Percentiles rank a stretch among this genome's conserved stretches.
These are phyloP conservation scores for Verticillium dahliae DNA, from an alignment of 2,329 filamentous ascomycete species.

Conservation along the genomic window DNA sequence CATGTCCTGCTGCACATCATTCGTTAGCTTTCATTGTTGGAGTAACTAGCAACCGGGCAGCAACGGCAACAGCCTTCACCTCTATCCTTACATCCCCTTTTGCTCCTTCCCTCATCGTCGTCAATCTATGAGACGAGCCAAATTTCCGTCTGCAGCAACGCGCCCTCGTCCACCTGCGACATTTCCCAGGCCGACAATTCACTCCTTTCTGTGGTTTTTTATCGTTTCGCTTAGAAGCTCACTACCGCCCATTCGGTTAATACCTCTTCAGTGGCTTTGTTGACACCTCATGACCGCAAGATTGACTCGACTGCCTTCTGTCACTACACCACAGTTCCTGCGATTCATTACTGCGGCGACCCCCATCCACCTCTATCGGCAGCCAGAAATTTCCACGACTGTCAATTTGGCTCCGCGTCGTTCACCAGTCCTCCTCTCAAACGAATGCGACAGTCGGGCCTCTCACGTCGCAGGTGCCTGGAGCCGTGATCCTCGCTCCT, in stretches of 20 bases:
- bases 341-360: not conserved
- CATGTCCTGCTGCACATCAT: not conserved
- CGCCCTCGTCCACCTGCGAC: not conserved
- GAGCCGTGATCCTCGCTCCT: slow-evolving; percentile 6
- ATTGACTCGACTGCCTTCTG: not conserved
- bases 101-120: not conserved
- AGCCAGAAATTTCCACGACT: not conserved
- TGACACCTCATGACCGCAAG: not conserved
- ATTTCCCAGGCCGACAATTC: not conserved
- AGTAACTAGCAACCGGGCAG: not conserved
- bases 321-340: not conserved
- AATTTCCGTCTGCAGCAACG: not conserved
- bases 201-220: not conserved
- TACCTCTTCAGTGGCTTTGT: not conserved
- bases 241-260: not conserved
- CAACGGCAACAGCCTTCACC: not conserved
- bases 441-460: not conserved
- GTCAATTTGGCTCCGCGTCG: not conserved
- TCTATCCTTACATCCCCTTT: not conserved
- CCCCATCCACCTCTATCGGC: not conserved
- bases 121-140: not conserved
- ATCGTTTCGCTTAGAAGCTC: not conserved
- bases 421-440: not conserved
- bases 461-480: slow-evolving; percentile 1
- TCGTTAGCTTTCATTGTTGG: not conserved